These are phyloP conservation scores for Imleria badia DNA, from an alignment of 768 basidiomycete genomes.

Conservation along the genomic window DNA sequence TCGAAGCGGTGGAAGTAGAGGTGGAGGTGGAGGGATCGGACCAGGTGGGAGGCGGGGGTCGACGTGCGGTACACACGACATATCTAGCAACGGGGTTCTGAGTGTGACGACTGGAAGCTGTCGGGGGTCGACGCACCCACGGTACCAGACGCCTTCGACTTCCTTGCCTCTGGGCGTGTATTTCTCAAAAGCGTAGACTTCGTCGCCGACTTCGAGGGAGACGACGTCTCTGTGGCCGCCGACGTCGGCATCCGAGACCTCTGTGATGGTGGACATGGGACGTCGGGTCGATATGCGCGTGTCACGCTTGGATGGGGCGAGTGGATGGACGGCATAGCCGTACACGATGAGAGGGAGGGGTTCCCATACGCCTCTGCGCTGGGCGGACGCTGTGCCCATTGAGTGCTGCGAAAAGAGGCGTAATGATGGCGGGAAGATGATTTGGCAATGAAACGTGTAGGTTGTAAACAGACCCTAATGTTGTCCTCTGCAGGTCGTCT, in stretches of 20 bases:
- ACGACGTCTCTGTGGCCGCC: constrained; percentile 73
- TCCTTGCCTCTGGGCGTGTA: constrained; percentile 75
- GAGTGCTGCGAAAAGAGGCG: background rate
- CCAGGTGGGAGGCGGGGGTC: constrained; percentile 67
- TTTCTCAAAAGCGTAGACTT: constrained; percentile 95
- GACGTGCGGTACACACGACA: constrained; percentile 79
- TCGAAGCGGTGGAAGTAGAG: no score
- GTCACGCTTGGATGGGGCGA: constrained; percentile 72
- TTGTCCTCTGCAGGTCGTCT: constrained; percentile 21
- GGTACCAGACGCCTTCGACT: constrained; percentile 83
- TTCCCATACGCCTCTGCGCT: constrained; percentile 54
- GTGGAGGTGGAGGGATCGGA: constrained; percentile 50
- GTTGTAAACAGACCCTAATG: constrained; percentile 17
- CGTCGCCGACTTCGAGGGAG: constrained; percentile 90
- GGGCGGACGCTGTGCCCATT: constrained; percentile 24
- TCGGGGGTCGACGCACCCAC: constrained; percentile 66
- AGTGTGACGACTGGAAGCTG: background rate
- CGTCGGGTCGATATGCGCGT: constrained; percentile 54
- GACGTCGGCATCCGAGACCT: constrained; percentile 57
- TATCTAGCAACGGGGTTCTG: constrained; percentile 51
- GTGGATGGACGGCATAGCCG: constrained; percentile 86
- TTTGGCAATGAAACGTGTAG: no score
- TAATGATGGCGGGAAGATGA: background rate
- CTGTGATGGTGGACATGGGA: constrained; percentile 43
- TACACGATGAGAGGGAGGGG: constrained; percentile 78